Conservation (phyloP, 176 grass and related monocot species). For the Echinochloa phyllopogon region DNA sequence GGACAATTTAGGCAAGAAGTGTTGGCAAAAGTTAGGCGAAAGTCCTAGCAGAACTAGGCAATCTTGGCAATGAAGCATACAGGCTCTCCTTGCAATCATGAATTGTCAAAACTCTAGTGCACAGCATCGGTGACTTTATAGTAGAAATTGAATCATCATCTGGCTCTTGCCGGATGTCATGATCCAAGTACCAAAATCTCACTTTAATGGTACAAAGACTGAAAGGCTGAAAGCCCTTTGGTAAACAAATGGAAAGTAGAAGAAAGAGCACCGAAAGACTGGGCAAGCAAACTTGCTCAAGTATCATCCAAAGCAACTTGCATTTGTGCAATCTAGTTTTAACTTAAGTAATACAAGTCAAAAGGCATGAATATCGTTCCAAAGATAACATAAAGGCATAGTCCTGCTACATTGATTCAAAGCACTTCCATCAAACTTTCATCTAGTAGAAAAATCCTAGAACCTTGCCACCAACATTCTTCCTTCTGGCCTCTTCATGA, state of each 20-base stretch:
- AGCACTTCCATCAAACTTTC: neutral
- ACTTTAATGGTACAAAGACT: neutral
- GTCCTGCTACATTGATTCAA: neutral
- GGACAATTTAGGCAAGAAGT: neutral
- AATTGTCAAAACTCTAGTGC: neutral
- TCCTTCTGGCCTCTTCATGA: constrained; percentile 33
- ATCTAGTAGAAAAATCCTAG: constrained; percentile 27
- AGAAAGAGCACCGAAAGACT: neutral
- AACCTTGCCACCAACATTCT: constrained; percentile 23
- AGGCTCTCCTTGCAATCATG: neutral
- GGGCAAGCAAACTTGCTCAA: no score
- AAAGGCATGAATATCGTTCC: neutral
- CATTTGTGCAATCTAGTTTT: neutral
- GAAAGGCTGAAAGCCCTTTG: neutral
- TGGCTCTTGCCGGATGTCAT: neutral
- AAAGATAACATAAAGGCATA: neutral
- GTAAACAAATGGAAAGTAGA: neutral
- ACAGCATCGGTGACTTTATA: neutral
- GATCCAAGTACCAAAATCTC: neutral
- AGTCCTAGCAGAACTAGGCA: neutral
- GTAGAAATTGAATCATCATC: neutral
- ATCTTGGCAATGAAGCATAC: constrained; percentile 1
- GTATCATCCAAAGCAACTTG: neutral
- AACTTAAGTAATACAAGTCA: neutral
- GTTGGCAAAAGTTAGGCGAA: neutral